These are phyloP conservation scores for Bothriochloa decipiens DNA, from an alignment of 176 grass and related monocot genomes.

Conservation along the genomic window DNA sequence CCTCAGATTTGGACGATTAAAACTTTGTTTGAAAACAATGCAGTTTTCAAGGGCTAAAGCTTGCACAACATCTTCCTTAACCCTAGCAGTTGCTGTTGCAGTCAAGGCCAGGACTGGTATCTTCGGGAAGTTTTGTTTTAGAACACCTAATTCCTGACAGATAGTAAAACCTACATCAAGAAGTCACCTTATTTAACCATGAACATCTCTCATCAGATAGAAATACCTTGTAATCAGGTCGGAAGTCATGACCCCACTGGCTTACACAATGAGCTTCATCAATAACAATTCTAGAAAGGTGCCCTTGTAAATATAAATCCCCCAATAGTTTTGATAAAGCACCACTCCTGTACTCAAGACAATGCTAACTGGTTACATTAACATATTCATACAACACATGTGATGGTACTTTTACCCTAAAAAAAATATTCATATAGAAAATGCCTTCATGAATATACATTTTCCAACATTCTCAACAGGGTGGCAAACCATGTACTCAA, in stretches of 20 bases:
- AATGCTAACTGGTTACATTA: neutral
- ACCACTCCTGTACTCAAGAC: slow-evolving; percentile 68
- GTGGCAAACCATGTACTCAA: slow-evolving; percentile 54
- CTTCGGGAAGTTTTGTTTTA: slow-evolving; percentile 80
- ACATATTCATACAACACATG: neutral
- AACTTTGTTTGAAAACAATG: slow-evolving; percentile 90
- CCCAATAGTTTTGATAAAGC: slow-evolving; percentile 65
- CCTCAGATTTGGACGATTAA: slow-evolving; percentile 93
- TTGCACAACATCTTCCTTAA: slow-evolving; percentile 98
- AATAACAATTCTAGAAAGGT: slow-evolving; percentile 93
- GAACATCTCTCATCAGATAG: slow-evolving; percentile 4
- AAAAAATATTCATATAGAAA: slow-evolving; percentile 39
- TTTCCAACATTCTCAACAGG: slow-evolving; percentile 72
- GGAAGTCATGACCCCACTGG: slow-evolving; percentile 99
- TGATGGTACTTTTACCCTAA: neutral
- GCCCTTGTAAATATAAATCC: slow-evolving; percentile 56
- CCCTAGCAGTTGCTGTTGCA: slow-evolving; percentile 88
- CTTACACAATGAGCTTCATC: slow-evolving; percentile 99
- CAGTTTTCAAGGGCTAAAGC: slow-evolving; percentile 84
- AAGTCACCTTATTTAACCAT: neutral
- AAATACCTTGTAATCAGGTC: slow-evolving; percentile 92
- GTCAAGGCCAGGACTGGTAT: slow-evolving; percentile 86
- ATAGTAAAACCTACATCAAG: slow-evolving; percentile 41
- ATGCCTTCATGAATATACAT: slow-evolving; percentile 59
- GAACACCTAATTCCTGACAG: slow-evolving; percentile 70